Conservation (phyloP, 352 stramenopile species). For the Blastocystis sp. region DNA sequence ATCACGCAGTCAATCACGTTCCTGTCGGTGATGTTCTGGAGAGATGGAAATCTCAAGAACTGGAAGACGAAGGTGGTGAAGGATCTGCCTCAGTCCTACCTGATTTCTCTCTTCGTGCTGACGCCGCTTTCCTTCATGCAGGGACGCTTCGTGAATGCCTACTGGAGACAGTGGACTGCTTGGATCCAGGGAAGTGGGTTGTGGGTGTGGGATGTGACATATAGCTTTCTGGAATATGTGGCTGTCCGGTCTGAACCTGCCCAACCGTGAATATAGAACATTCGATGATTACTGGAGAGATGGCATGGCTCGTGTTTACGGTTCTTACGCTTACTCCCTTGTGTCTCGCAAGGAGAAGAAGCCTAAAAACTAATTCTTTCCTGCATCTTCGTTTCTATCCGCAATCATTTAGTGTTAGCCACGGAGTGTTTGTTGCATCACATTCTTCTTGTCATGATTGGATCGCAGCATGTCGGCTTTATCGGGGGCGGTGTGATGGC, state of each 20-base stretch:
- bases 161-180: constrained; percentile 49
- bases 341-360: constrained; percentile 53
- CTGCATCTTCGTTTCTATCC: not conserved
- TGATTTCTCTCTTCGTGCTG: constrained; percentile 60
- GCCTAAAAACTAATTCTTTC: constrained; percentile 1
- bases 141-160: constrained; percentile 42
- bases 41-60: constrained; percentile 62
- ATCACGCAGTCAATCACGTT: constrained; percentile 67
- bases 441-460: constrained; percentile 36
- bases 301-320: constrained; percentile 53
- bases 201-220: not conserved
- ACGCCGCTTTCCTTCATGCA: constrained; percentile 63
- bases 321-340: constrained; percentile 61
- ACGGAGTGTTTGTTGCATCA: not conserved
- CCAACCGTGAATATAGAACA: constrained; percentile 61
- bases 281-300: constrained; percentile 59
- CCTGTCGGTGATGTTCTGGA: constrained; percentile 63
- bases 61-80: constrained; percentile 66
- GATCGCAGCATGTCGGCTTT: constrained; percentile 73
- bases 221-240: constrained; percentile 69
- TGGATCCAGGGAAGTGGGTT: constrained; percentile 62
- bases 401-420: constrained; percentile 15
- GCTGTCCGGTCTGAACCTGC: constrained; percentile 62
- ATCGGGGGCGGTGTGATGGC: constrained; percentile 77
- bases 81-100: constrained; percentile 56